Evolutionary conservation across 108 stramenopile species (phyloP), one percentile per base, ranked within the genome.

Genomic region (Stephanodiscus triporus): DNA sequence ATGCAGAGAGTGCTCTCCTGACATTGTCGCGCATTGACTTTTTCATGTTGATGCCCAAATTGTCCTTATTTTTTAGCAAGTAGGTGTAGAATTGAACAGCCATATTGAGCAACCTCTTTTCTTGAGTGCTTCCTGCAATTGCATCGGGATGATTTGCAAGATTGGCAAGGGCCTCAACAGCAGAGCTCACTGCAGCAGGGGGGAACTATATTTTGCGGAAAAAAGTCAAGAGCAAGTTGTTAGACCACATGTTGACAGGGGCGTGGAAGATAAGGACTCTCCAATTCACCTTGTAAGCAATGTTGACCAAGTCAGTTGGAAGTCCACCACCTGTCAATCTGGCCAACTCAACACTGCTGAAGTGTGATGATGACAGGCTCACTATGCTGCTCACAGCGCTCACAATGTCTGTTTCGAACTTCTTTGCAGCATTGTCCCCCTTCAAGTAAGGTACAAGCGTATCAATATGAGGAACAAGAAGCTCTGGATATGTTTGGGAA

Each of bases 371-470:
- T 10, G 81, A 53, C 27, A 71, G 70, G 40, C 81, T 84, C 17
- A 96, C 43, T 24, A 94, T 88, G 48, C 70, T 78, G 72, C 93
- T 90, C 34, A 89, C 58, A 19, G 73, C 76, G 22, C 79, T 63
- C 16, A 89, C 88, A 63, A 96, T 88, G n/a, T 67, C 63, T 10
- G 86, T 61, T 61, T 96, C 92, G 62, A 87, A 82, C 23, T 72
- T 63, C 54, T 75, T 65, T 0, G 84, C 68, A 11, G 85, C 89
- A 70, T 97, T 97, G 48, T 97, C 96, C 5, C 88, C 91, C 80
- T 98, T 98, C 57, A 97, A 78, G 68, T 97, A 98, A 6, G 95
- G 97, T 9, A 93, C 70, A 11, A 98, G 69, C 22, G 92, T 95
- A 59, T 95, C 92, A 2, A 95, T 50, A 70, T 98, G 95, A 16